Evolutionary conservation across 2,329 filamentous ascomycete genomes (phyloP), one percentile per base, ranked within the genome.

Genomic region (Colletotrichum ledebouriae): DNA sequence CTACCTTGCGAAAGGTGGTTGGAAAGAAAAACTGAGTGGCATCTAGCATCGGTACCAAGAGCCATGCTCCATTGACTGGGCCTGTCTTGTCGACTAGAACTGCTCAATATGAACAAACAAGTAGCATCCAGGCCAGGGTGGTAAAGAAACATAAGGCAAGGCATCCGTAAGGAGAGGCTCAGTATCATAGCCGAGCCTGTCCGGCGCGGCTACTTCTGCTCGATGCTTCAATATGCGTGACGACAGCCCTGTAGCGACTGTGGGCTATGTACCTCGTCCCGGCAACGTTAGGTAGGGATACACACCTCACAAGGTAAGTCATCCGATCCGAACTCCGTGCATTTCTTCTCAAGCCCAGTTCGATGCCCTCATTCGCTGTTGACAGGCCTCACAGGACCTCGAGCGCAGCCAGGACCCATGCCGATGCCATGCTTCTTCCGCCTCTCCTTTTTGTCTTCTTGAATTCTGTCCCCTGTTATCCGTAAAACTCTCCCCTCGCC

Each of bases 61-160:
- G 52, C n/a, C 20, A 56, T 60, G 44, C 34, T 33, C 46, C 20
- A 3, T 37, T 29, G 50, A 41, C 34, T 25, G 50, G 50, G 12
- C 22, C 12, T 29, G 29, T 29, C 29, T 25, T 6, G 47, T 22
- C 47, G 22, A 13, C 17, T 25, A 17, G 22, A 17, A 17, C 34
- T 50, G 33, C 44, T 47, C 46, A 39, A 42, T n/a, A 34, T 46
- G 56, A 37, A 39, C 56, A 17, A 60, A 13, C 44, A 11, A 55
- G 56, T 59, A 59, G 56, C 50, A 46, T 44, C 15, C 34, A 44
- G 61, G n/a, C 53, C 13, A 55, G 53, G 60, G 64, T 37, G 49
- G 39, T 25, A 34, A 68, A 68, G 65, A 68, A 68, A 61, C 65
- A 68, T 65, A 52, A 63, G 64, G 42, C 50, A 63, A 29, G 59